These are phyloP conservation scores for Picochlorum sp. DNA, from an alignment of 139 green algal genomes.

Conservation along the genomic window DNA sequence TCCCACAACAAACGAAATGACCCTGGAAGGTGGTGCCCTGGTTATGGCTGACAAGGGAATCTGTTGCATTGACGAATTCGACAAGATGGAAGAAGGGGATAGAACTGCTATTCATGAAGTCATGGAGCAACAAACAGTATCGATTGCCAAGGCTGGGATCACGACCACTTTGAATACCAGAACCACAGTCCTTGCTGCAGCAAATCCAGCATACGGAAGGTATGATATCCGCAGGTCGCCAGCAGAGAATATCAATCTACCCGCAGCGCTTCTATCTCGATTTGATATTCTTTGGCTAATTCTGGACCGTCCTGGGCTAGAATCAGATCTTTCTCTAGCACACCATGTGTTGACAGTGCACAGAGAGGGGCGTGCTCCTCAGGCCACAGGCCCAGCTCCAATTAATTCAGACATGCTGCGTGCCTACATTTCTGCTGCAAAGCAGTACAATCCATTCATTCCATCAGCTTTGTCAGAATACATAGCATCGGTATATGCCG, in stretches of 20 bases:
- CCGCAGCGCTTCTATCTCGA: constrained; percentile 75
- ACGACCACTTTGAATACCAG: constrained; percentile 98
- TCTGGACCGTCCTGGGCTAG: constrained; percentile 68
- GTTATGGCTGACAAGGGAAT: constrained; percentile 95
- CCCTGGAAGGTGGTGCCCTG: constrained; percentile 93
- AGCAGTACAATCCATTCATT: constrained; percentile 61
- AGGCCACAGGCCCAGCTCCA: constrained; percentile 9
- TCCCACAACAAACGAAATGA: constrained; percentile 81
- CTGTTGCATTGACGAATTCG: constrained; percentile 99
- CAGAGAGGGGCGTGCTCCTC: constrained; percentile 23
- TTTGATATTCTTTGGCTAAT: constrained; percentile 99
- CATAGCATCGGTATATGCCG: constrained; percentile 73
- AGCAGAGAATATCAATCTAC: constrained; percentile 96
- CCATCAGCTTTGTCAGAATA: constrained; percentile 79
- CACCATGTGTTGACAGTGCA: constrained; percentile 92
- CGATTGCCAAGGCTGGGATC: constrained; percentile 98
- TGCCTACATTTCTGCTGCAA: constrained; percentile 75
- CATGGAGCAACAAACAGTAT: constrained; percentile 98
- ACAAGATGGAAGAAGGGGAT: constrained; percentile 99
- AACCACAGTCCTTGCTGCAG: constrained; percentile 90
- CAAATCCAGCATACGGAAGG: constrained; percentile 91
- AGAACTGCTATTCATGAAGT: constrained; percentile 98
- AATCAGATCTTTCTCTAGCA: constrained; percentile 70
- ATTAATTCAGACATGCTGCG: constrained; percentile 58
- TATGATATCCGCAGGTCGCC: constrained; percentile 86